Evolutionary conservation across 2,329 filamentous ascomycete species (phyloP).

Genomic region (Zasmidium angulare): DNA sequence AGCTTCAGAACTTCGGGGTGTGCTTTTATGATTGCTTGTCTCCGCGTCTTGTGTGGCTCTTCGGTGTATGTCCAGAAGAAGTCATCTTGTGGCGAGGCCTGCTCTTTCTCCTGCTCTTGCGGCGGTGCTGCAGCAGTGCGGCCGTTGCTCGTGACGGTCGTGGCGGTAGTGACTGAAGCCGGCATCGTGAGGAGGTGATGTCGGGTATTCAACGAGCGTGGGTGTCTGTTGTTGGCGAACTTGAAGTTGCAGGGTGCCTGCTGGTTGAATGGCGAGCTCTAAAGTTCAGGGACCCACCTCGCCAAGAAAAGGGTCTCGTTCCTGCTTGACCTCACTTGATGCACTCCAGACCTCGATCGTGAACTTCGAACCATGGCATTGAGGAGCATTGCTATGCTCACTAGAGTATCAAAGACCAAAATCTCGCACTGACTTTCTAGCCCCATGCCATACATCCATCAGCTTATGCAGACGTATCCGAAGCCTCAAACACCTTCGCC

Average conservation of each 20-base stretch:
- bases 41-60: slow-evolving; percentile 87
- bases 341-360: not conserved
- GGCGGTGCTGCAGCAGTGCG: not conserved
- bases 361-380: not conserved
- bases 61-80: slow-evolving; percentile 99
- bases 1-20: slow-evolving; percentile 98
- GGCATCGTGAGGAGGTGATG: slow-evolving; percentile 17
- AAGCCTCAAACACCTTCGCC: not conserved
- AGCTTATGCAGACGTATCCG: not conserved
- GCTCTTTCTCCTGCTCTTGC: slow-evolving; percentile 16
- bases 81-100: slow-evolving; percentile 45
- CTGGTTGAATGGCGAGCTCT: not conserved
- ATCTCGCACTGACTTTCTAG: too few species aligned
- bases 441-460: too few species aligned
- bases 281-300: not conserved
- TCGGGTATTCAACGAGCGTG: not conserved
- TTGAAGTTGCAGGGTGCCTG: too few species aligned
- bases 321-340: not conserved
- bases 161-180: slow-evolving; percentile 29
- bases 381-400: too few species aligned
- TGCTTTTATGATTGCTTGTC: slow-evolving; percentile 94
- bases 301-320: not conserved
- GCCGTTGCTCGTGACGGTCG: slow-evolving; percentile 7
- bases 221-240: too few species aligned
- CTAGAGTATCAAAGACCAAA: too few species aligned